These are phyloP conservation scores for Suhomyces sp. DNA, from an alignment of 805 yeast genomes.

Conservation along the genomic window DNA sequence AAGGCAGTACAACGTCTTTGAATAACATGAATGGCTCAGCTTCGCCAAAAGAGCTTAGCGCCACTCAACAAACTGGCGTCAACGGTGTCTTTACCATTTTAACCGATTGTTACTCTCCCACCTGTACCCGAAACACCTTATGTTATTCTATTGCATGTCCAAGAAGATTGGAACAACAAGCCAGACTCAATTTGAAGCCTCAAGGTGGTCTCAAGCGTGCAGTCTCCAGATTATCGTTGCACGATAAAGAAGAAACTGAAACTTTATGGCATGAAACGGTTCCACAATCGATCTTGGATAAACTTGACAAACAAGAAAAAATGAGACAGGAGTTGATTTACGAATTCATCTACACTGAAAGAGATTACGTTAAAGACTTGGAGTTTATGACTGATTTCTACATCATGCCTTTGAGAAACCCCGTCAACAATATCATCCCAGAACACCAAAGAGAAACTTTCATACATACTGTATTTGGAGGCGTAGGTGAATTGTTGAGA, in stretches of 20 bases:
- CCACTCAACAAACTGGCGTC: slow-evolving; percentile 41
- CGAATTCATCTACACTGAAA: slow-evolving; percentile 89
- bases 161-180: slow-evolving; percentile 91
- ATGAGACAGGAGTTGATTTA: slow-evolving; percentile 94
- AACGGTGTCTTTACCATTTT: slow-evolving; percentile 91
- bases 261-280: slow-evolving; percentile 94
- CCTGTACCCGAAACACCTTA: slow-evolving; percentile 82
- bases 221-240: slow-evolving; percentile 63
- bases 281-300: slow-evolving; percentile 70
- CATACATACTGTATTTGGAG: slow-evolving; percentile 86
- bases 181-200: slow-evolving; percentile 82
- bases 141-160: slow-evolving; percentile 98
- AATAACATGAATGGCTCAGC: slow-evolving; percentile 9
- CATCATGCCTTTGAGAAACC: slow-evolving; percentile 84
- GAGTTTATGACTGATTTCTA: slow-evolving; percentile 92
- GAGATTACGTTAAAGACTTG: slow-evolving; percentile 91
- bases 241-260: slow-evolving; percentile 69
- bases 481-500: slow-evolving; percentile 80
- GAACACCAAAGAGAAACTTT: slow-evolving; percentile 87
- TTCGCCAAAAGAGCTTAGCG: slow-evolving; percentile 2
- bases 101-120: slow-evolving; percentile 95
- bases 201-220: slow-evolving; percentile 81
- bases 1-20: slow-evolving; percentile 13
- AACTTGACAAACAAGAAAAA: slow-evolving; percentile 77
- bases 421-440: slow-evolving; percentile 72